Evolutionary conservation across 495 filamentous ascomycete species (phyloP), one percentile per base, ranked within the genome.

Genomic region (Neurospora sp.): DNA sequence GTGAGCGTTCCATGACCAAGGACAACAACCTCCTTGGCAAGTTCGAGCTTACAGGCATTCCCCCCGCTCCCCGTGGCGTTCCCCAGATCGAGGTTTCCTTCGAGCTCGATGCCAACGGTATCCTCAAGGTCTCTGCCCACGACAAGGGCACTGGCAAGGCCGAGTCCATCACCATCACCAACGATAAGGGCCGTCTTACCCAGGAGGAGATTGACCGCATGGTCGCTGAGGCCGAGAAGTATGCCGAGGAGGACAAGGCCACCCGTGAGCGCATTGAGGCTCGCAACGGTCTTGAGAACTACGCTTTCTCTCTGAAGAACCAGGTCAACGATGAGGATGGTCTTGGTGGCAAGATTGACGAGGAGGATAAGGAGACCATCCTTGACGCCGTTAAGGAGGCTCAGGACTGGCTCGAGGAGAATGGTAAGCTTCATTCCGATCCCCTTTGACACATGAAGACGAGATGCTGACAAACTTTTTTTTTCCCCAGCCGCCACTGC

Each of bases 181-280:
- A 98, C 87, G 95, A 97, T 86, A 97, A 97, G 90, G 94, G 94
- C 76, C 95, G 94, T 81, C 89, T 98, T 66, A 91, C 91, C 76
- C 93, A 94, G 83, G 94, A 98, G 83, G 94, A 98, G 82, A 98
- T 98, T 77, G 94, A 97, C 83, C 95, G 94, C 84, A 98, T 98
- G 94, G 90, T 98, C 74, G 88, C 92, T 66, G 94, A 98, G 85
- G 94, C 94, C 59, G 96, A 98, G 90, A 92, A 98, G 85, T 98
- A 93, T 81, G 95, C 95, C 82, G 96, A 96, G 83, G 96, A 99
- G 86, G 96, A 99, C 88, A 97, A 97, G 89, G 95, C 94, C 71
- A 96, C 94, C 79, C 91, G 94, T 80, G 91, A 90, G 84, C 93
- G 94, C 84, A 97, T 99, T 79, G 91, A 94, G 85, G 93, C 96